phyloP scores from a whole-genome alignment of 2,329 filamentous ascomycete species.

The Arthrobotrys conoides region DNA sequence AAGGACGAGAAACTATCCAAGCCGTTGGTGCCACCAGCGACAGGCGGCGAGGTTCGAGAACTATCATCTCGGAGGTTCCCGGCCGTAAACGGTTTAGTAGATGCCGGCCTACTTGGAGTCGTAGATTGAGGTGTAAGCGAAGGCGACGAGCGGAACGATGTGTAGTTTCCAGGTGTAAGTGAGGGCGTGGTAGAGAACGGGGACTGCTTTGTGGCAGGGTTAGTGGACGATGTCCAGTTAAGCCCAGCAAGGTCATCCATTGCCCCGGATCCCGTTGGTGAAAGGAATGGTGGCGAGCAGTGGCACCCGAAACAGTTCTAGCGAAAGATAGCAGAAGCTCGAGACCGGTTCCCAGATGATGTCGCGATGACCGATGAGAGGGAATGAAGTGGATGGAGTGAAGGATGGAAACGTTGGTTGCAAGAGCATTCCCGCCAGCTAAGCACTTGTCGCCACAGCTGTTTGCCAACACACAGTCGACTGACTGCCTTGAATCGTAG shows the following conservation, averaged over 20 bases:
- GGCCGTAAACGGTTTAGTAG: slow-evolving; percentile 71
- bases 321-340: slow-evolving; percentile 3
- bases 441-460: slow-evolving; percentile 39
- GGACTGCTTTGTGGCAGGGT: slow-evolving; percentile 68
- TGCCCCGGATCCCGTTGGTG: slow-evolving; percentile 60
- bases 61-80: slow-evolving; percentile 64
- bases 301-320: slow-evolving; percentile 12
- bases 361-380: slow-evolving; percentile 28
- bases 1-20: slow-evolving; percentile 84
- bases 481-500: slow-evolving; percentile 17
- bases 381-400: slow-evolving; percentile 5
- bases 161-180: slow-evolving; percentile 71
- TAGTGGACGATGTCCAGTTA: slow-evolving; percentile 70
- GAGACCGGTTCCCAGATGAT: slow-evolving; percentile 1
- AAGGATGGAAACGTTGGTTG: slow-evolving; percentile 9
- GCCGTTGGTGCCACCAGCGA: slow-evolving; percentile 70
- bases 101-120: slow-evolving; percentile 43
- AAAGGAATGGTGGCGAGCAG: slow-evolving; percentile 3
- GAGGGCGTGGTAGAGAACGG: slow-evolving; percentile 68
- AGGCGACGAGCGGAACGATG: slow-evolving; percentile 70
- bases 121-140: slow-evolving; percentile 50
- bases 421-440: slow-evolving; percentile 45
- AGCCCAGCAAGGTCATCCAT: slow-evolving; percentile 77
- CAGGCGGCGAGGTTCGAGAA: slow-evolving; percentile 69
- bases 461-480: slow-evolving; percentile 38